These are phyloP conservation scores for Zygotorulaspora chibaensis DNA, from an alignment of 805 yeast species.

Conservation along the genomic window DNA sequence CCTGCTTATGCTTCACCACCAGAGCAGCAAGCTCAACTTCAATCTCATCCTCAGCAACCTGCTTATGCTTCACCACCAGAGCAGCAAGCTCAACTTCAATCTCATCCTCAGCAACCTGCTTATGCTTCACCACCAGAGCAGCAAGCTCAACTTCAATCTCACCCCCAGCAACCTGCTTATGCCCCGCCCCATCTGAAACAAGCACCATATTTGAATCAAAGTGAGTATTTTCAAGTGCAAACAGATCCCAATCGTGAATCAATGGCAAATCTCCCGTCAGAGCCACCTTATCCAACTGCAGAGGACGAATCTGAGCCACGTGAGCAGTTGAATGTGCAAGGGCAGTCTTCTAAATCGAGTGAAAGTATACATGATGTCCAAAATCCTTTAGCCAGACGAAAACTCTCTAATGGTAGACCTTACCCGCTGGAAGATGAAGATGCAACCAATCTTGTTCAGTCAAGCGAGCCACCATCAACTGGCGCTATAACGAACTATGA, in stretches of 20 bases:
- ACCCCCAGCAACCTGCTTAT: not conserved
- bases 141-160: no score
- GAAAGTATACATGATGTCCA: not conserved
- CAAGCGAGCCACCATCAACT: not conserved
- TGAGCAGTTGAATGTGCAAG: not conserved
- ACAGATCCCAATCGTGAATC: constrained; percentile 1
- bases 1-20: not conserved
- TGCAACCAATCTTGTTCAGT: not conserved
- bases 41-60: constrained; percentile 1
- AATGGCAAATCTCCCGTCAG: constrained; percentile 17
- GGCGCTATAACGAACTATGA: constrained; percentile 31
- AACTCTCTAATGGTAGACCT: constrained; percentile 14
- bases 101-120: not conserved
- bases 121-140: not conserved
- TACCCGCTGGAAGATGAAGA: constrained; percentile 20
- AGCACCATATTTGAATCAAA: constrained; percentile 7
- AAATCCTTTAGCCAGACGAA: not conserved
- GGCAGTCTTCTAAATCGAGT: not conserved
- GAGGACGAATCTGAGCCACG: constrained; percentile 13
- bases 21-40: no score
- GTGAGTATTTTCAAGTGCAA: constrained; percentile 5
- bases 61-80: not conserved
- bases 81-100: not conserved
- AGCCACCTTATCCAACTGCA: constrained; percentile 29
- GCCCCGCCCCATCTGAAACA: not conserved